Percentiles rank a stretch among this genome's conserved stretches.
These are phyloP conservation scores for Podila epigama DNA, from an alignment of 192 early-diverging fungal genomes.

Conservation along the genomic window DNA sequence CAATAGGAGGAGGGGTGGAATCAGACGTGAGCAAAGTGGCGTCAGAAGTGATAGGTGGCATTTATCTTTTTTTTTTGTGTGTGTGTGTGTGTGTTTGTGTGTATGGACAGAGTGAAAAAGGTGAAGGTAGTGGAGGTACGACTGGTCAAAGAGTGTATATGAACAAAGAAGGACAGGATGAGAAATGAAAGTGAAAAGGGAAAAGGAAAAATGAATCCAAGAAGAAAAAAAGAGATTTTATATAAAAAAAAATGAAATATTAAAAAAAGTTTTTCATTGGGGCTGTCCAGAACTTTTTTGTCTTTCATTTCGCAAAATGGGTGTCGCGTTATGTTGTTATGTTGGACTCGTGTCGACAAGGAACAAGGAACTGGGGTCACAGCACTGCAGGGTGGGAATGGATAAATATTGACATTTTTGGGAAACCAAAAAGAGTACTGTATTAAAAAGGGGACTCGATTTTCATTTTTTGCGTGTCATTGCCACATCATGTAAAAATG, in stretches of 20 bases:
- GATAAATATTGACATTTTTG: no score
- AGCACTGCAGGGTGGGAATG: conserved; percentile 5
- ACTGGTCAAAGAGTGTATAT: not conserved
- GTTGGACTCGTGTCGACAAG: not conserved
- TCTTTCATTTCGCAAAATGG: not conserved
- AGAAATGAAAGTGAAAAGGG: not conserved
- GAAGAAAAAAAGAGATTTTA: not conserved
- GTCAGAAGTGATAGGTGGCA: not conserved
- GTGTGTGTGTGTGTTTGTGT: not conserved
- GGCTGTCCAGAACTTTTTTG: not conserved
- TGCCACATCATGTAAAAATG: no score
- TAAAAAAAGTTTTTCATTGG: not conserved
- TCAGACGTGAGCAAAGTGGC: not conserved
- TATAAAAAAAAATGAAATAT: not conserved
- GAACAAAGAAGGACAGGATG: not conserved
- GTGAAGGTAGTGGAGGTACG: not conserved
- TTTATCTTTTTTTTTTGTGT: not conserved
- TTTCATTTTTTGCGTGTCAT: no score
- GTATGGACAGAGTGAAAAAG: not conserved
- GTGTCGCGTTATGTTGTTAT: not conserved
- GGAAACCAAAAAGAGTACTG: no score
- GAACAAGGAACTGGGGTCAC: not conserved
- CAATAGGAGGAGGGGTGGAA: not conserved
- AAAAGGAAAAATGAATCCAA: not conserved
- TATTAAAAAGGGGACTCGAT: no score